Evolutionary conservation across 768 basidiomycete species (phyloP), one percentile per base, ranked within the genome.

Genomic region (Podaxis mareebaensis): DNA sequence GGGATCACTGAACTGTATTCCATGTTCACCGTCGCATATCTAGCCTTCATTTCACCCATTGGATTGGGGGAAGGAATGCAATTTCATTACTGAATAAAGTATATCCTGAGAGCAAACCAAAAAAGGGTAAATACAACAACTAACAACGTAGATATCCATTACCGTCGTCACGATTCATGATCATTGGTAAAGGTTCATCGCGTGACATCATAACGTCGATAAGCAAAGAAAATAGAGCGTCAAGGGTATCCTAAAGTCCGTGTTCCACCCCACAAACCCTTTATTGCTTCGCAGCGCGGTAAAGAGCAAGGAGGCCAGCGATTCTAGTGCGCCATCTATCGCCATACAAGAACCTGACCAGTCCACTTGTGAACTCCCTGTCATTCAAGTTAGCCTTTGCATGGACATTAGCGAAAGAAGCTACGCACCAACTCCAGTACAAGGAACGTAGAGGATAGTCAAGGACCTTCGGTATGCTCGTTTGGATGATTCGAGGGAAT

Each of bases 381-480:
- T 6, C 58, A 55, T 20, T 40, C 53, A 61, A 10, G 42, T 39
- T 51, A 46, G 26, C 46, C 54, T n/a, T 61, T 20, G 57, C 17
- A 53, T 46, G 4, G 54, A 11, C 4, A 26, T 20, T 26, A 24
- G 17, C 6, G 17, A 6, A 48, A 20, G 26, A 51, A 54, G 22
- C 60, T 40, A 76, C 89, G 38, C 69, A 93, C 93, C 92, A 93
- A 77, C 91, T 92, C 69, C 82, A 79, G 40, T 76, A 77, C 53
- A 92, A 70, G 44, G 91, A 93, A 22, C 85, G 85, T 57, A 95
- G 77, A 26, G 94, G 95, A 73, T 95, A 96, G 70, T 95, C 93
- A 33, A 99, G 78, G 1, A 89, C 88, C 51, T 83, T 82, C 0
- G 97, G 97, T 64, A 99, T 97, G 11, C 74, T 77, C 0, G 97